phyloP scores from a whole-genome alignment of 306 rosid species.

The Sechiopsis laciniata region DNA sequence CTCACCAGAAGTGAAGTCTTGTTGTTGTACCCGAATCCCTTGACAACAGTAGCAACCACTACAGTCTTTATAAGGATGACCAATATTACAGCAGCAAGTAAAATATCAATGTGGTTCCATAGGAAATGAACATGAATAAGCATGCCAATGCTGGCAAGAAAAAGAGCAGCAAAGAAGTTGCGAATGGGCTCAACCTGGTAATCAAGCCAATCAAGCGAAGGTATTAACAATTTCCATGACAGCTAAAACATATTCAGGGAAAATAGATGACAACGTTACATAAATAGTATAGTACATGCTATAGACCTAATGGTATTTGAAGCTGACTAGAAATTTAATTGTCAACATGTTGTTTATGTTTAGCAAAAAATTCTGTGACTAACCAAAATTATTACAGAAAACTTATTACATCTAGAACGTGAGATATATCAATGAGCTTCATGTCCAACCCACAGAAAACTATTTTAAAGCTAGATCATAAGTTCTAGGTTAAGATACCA shows the following conservation, averaged over 20 bases:
- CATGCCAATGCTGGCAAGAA: slow-evolving; percentile 99
- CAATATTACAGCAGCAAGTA: slow-evolving; percentile 90
- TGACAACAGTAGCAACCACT: slow-evolving; percentile 68
- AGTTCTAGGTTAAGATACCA: not conserved
- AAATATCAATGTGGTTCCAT: slow-evolving; percentile 93
- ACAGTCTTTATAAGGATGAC: slow-evolving; percentile 76
- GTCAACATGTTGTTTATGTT: not conserved
- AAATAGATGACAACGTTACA: not conserved
- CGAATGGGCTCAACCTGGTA: slow-evolving; percentile 93
- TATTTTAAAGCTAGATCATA: not conserved
- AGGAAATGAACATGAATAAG: slow-evolving; percentile 93
- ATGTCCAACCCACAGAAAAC: not conserved
- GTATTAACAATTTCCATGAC: slow-evolving; percentile 17
- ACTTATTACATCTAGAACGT: not conserved
- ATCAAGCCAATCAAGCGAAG: slow-evolving; percentile 30
- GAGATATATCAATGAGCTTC: not conserved
- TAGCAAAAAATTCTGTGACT: not conserved
- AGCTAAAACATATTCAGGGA: slow-evolving; percentile 12
- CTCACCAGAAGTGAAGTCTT: slow-evolving; percentile 90
- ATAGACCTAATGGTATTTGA: not conserved
- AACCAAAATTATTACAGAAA: not conserved
- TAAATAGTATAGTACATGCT: not conserved
- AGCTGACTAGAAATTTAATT: not conserved
- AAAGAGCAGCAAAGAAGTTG: slow-evolving; percentile 88
- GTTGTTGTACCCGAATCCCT: slow-evolving; percentile 89